These are phyloP conservation scores for Streptanthus diversifolius DNA, from an alignment of 345 rosid genomes.

Conservation along the genomic window DNA sequence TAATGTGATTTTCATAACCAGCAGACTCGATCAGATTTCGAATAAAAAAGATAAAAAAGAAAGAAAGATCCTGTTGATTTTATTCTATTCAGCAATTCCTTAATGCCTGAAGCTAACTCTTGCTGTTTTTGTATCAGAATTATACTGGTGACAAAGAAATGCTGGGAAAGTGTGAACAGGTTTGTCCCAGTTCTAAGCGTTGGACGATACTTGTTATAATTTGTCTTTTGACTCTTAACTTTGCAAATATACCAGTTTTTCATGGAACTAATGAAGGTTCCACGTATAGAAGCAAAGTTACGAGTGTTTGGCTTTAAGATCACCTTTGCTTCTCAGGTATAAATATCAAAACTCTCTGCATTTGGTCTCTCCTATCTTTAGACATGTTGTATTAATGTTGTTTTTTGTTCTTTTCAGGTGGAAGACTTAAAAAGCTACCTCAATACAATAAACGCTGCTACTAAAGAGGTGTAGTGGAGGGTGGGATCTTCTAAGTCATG, in stretches of 20 bases:
- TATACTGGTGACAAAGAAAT: conserved; percentile 78
- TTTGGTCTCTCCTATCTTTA: neutral
- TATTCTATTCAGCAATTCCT: neutral
- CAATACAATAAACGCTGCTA: conserved; percentile 60
- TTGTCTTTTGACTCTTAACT: conserved; percentile 28
- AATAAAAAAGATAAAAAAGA: neutral
- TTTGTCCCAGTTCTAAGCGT: conserved; percentile 31
- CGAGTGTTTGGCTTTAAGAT: conserved; percentile 94
- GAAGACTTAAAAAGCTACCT: conserved; percentile 72
- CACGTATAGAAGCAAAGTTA: conserved; percentile 90
- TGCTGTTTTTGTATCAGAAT: conserved; percentile 50
- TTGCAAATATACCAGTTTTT: conserved; percentile 63
- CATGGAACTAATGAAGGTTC: conserved; percentile 92
- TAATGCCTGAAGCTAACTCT: conserved; percentile 16
- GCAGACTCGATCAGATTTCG: conserved; percentile 1
- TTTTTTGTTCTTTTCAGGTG: conserved; percentile 48
- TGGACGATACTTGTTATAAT: conserved; percentile 14
- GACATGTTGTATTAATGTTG: conserved; percentile 3
- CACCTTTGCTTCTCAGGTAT: conserved; percentile 85
- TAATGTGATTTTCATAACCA: neutral
- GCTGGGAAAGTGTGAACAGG: conserved; percentile 99
- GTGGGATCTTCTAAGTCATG: neutral
- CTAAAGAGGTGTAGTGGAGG: conserved; percentile 65
- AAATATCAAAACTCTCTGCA: conserved; percentile 10
- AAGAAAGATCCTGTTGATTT: neutral